Base-by-base conservation (phyloP, 179 eudicot species). In the Pouteria campechiana region DNA sequence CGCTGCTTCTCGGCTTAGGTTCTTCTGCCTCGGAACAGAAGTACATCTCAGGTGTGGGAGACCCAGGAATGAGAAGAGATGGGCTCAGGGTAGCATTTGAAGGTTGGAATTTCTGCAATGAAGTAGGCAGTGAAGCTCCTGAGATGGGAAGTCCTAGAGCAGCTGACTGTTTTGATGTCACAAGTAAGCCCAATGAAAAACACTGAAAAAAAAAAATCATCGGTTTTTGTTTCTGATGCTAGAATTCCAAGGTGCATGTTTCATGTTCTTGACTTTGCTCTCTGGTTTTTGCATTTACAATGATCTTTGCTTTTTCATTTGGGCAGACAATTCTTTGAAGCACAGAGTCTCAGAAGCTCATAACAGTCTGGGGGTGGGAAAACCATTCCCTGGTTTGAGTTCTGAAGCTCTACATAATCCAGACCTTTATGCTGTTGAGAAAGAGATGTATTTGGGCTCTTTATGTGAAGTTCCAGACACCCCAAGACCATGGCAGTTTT, bases 41-140 rank as follows among this genome's bases (percentile, higher is more conserved):
- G 25, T 43, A 51, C 28, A 36, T 40, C n/a, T 67, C 78, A 0
- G 85, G 71, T 5, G 55, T 77, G 10, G 92, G 85, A 5, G 92
- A 81, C 42, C 77, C 82, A 0, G 85, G 85, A 8, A 81, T 77
- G 92, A 73, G 41, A 47, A 63, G 76, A 57, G 83, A 67, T 37
- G 73, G 48, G 19, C 61, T 76, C 15, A 68, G 90, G 49, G 70
- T 76, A 8, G 90, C 56, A 1, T 68, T 76, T 28, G 90, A 80
- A 53, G 90, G 72, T 38, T 80, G 90, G 90, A 80, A 80, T 46
- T 80, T 76, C 55, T 80, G 90, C 59, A 76, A 80, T 70, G 84
- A 80, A 61, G 90, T 80, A 17, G 90, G 90, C 8, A 30, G 33
- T 4, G 84, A 80, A 56, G 81, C 81, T 14, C 84, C 81, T 36